phyloP scores from a whole-genome alignment of 805 yeast species.

The Metschnikowia hibisci region DNA sequence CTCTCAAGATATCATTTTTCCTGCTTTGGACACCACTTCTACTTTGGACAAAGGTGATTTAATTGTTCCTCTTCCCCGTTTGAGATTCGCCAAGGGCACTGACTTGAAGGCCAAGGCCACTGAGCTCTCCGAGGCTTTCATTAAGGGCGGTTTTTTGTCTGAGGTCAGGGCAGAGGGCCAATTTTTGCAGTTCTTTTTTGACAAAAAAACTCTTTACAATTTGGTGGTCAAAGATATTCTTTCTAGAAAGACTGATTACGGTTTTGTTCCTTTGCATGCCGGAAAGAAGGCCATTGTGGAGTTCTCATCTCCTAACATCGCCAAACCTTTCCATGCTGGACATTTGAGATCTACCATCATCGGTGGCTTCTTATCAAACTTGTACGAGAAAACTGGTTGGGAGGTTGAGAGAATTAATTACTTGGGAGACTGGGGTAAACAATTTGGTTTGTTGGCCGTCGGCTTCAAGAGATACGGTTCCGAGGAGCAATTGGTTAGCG shows the following conservation, averaged over 20 bases:
- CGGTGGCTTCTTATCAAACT: slow-evolving; percentile 90
- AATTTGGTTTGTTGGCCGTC: slow-evolving; percentile 91
- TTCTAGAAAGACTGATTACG: slow-evolving; percentile 58
- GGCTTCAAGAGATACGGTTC: slow-evolving; percentile 86
- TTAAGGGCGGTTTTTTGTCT: slow-evolving; percentile 62
- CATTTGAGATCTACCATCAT: slow-evolving; percentile 96
- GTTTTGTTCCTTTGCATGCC: slow-evolving; percentile 68
- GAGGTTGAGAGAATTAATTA: slow-evolving; percentile 90
- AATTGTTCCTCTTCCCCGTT: slow-evolving; percentile 86
- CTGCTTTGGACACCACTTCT: slow-evolving; percentile 84
- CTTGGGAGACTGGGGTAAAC: slow-evolving; percentile 99
- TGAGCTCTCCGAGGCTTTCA: slow-evolving; percentile 77
- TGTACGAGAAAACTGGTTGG: slow-evolving; percentile 90
- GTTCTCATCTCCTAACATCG: slow-evolving; percentile 96
- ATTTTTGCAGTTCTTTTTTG: slow-evolving; percentile 84
- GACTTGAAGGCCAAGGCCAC: slow-evolving; percentile 69
- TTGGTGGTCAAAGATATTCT: slow-evolving; percentile 69
- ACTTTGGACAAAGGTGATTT: slow-evolving; percentile 90
- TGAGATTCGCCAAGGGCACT: slow-evolving; percentile 64
- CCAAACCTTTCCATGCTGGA: slow-evolving; percentile 99
- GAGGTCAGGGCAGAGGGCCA: slow-evolving; percentile 83
- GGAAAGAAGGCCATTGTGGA: slow-evolving; percentile 72
- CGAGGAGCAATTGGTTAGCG: slow-evolving; percentile 62
- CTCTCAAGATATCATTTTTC: slow-evolving; percentile 62
- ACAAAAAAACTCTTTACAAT: slow-evolving; percentile 60